These are phyloP conservation scores for Closterium sp. DNA, from an alignment of 139 green algal genomes.

Conservation along the genomic window DNA sequence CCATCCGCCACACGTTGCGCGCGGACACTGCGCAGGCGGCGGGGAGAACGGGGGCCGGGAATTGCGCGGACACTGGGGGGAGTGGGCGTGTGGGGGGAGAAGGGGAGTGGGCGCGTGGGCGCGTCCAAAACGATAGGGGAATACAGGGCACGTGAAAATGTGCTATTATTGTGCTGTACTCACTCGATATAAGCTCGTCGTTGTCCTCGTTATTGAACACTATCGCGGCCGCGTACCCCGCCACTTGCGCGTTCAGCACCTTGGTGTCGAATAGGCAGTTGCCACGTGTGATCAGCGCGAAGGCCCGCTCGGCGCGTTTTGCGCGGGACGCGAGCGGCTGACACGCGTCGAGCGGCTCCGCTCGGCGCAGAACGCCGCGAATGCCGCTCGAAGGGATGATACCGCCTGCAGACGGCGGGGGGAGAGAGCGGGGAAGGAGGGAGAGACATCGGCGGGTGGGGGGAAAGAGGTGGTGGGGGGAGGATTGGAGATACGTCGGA, in stretches of 20 bases:
- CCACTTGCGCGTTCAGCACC: slow-evolving; percentile 15
- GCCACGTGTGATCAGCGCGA: slow-evolving; percentile 8
- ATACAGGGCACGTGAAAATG: no score
- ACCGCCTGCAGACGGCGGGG: not conserved
- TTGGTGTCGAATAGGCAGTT: slow-evolving; percentile 25
- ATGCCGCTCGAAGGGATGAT: not conserved
- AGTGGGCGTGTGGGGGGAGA: no score
- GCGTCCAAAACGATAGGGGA: no score
- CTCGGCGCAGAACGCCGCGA: not conserved
- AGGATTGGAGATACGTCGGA: no score
- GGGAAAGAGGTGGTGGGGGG: no score
- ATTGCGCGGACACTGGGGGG: no score
- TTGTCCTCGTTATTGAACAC: slow-evolving; percentile 22
- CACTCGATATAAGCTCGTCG: slow-evolving; percentile 18
- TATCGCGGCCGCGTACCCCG: slow-evolving; percentile 10
- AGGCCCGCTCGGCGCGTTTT: not conserved
- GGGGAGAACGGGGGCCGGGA: no score
- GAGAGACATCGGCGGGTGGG: no score
- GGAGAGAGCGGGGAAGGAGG: no score
- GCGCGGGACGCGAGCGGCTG: not conserved
- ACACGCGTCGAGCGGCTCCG: slow-evolving; percentile 3
- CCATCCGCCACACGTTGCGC: no score
- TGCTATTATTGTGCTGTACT: not conserved
- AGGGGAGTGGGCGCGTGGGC: no score
- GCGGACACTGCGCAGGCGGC: no score